Evolutionary conservation across 2,329 filamentous ascomycete genomes (phyloP), one percentile per base, ranked within the genome.

Genomic region (Xylaria sp.): DNA sequence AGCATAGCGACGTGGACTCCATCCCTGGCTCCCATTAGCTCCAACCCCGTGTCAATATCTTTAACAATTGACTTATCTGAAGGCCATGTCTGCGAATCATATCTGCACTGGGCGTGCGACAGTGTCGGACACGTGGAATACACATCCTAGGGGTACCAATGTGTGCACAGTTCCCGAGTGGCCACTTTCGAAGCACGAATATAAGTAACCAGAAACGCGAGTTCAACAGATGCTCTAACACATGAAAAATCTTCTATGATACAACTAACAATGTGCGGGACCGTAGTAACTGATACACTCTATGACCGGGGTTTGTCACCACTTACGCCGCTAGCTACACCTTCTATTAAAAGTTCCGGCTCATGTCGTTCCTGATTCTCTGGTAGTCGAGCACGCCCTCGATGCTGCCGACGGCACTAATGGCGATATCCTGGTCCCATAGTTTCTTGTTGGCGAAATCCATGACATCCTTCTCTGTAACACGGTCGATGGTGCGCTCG

Each of bases 401-500:
- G 75, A 98, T 93, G 81, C 87, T 89, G 70, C 95, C 95, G 69
- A 98, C 91, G 33, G 94, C 95, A 76, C 89, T 93, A 78, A 99
- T 86, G 73, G 95, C 95, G 73, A 99, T 84, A 77, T 99, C 95
- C 81, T 94, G 90, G 81, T 99, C 95, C 95, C 95, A 99, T 64
- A 99, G 83, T 83, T 95, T 97, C 80, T 88, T 88, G 85, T 91
- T 90, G 73, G 94, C 94, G 77, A 98, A 99, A 73, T 90, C 88
- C 91, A 97, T 97, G 68, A 99, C 92, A 74, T 98, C 92, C 85
- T 96, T 96, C 80, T 93, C 93, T 68, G 92, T 92, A 76, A 99
- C 94, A 72, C 82, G 85, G 74, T 93, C 90, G 71, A 99, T 92
- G 70, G 90, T 87, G 73, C 92, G 88, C 87, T 99, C 95, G 68